These are phyloP conservation scores for Pelagophyceae sp. DNA, from an alignment of 352 stramenopile species.

Conservation along the genomic window DNA sequence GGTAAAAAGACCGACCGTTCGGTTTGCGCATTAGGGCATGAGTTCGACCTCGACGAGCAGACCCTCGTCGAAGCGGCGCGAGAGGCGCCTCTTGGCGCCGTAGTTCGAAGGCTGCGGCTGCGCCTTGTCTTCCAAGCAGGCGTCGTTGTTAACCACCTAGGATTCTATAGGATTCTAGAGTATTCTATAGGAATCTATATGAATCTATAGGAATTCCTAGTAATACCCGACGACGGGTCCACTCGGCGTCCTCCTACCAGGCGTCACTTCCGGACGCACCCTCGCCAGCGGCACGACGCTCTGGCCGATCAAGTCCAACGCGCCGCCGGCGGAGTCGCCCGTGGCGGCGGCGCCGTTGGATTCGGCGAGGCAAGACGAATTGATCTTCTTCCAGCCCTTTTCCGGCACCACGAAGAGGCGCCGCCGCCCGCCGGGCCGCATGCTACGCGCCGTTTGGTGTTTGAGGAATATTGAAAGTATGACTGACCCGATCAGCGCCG, in stretches of 20 bases:
- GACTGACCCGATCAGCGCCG: neutral
- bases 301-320: slow-evolving; percentile 1
- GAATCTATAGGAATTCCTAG: too few species aligned
- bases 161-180: too few species aligned
- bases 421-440: neutral
- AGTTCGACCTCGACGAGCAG: slow-evolving; percentile 14
- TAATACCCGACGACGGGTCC: too few species aligned
- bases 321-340: neutral
- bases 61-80: slow-evolving; percentile 16
- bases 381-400: slow-evolving; percentile 20
- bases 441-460: neutral
- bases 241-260: too few species aligned
- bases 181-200: too few species aligned
- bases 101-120: slow-evolving; percentile 13
- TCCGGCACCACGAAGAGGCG: slow-evolving; percentile 17
- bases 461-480: neutral
- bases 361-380: neutral
- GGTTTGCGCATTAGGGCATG: neutral
- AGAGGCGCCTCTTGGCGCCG: slow-evolving; percentile 4
- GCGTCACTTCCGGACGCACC: too few species aligned
- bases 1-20: neutral
- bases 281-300: slow-evolving; percentile 10
- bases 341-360: slow-evolving; percentile 7
- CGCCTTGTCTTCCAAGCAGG: neutral
- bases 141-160: slow-evolving; percentile 13